Evolutionary conservation across 768 basidiomycete genomes (phyloP).

Genomic region (Termitomyces sp.): DNA sequence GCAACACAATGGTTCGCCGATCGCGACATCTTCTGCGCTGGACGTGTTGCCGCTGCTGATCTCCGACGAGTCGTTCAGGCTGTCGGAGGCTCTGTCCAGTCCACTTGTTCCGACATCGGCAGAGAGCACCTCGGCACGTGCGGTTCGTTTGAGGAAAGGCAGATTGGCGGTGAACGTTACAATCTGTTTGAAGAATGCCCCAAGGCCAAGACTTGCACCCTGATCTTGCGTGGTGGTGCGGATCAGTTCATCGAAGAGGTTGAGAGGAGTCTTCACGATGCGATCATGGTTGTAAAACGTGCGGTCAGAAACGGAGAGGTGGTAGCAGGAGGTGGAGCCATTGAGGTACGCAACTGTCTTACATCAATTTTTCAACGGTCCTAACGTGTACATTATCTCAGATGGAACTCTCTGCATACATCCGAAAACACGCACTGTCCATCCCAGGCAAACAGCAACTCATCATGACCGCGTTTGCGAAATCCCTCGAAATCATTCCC

Average conservation of each 20-base stretch:
- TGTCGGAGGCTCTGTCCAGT: slow-evolving; percentile 92
- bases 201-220: slow-evolving; percentile 92
- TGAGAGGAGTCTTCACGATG: slow-evolving; percentile 95
- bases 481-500: slow-evolving; percentile 96
- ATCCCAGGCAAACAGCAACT: slow-evolving; percentile 96
- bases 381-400: slow-evolving; percentile 29
- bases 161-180: slow-evolving; percentile 96
- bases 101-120: slow-evolving; percentile 90
- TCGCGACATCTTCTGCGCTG: slow-evolving; percentile 98
- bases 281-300: slow-evolving; percentile 99
- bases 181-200: slow-evolving; percentile 94
- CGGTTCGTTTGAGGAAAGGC: slow-evolving; percentile 87
- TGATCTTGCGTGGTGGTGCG: slow-evolving; percentile 92
- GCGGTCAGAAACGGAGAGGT: slow-evolving; percentile 95
- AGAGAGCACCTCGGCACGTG: slow-evolving; percentile 94
- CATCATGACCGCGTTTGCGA: slow-evolving; percentile 93
- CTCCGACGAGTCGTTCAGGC: slow-evolving; percentile 94
- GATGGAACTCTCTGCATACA: slow-evolving; percentile 97
- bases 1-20: slow-evolving; percentile 99
- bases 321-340: slow-evolving; percentile 96
- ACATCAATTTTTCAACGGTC: not conserved
- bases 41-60: slow-evolving; percentile 88
- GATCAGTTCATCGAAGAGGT: slow-evolving; percentile 99
- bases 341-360: slow-evolving; percentile 61
- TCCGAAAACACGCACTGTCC: slow-evolving; percentile 85